Base-by-base conservation (phyloP, 805 yeast species). In the Spencermartinsiella europaea region DNA sequence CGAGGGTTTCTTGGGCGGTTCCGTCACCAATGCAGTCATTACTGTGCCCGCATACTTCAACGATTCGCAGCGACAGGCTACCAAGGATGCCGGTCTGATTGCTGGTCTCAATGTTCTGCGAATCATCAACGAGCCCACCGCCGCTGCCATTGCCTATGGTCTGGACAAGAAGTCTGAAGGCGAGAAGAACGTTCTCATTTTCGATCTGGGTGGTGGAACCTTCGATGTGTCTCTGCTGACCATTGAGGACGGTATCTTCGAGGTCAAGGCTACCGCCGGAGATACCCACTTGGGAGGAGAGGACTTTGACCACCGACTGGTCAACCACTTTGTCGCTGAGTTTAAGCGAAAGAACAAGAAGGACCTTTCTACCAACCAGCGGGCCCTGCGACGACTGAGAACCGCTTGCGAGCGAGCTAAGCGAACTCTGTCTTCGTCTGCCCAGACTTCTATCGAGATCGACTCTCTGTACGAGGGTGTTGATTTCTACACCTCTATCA, bases 351-450 rank as follows among this genome's bases (percentile, higher is more conserved):
- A 91, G 82, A 80, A 86, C 83, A 88, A 88, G 84, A 87, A 88
- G 80, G 98, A 91, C 70, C 74, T 91, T 58, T 79, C 95, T 45
- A 59, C 80, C 62, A 89, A 90, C 83, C 96, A 89, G 78, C 87
- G 98, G 80, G 95, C 98, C 55, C 78, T 91, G 69, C 87, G 98
- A 80, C 88, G 97, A 83, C 80, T 90, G 72, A 85, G 97, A 81
- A 90, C 97, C 60, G 96, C 97, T 62, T 89, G 96, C 77, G 98
- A 90, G 80, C 85, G 98, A 75, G 98, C 98, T 57, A 90, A 90
- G 95, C 88, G 98, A 81, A 88, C 97, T 54, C 80, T 90, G 65
- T 91, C 97, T 37, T 89, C 96, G 31, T 85, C 95, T 51, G 88
- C 96, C 56, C 96, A 89, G 76, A 87, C 96, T 57, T 82, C 96